Evolutionary conservation across 176 grass and related monocot genomes (phyloP), one percentile per base, ranked within the genome.

Genomic region (Oryza meyeriana): DNA sequence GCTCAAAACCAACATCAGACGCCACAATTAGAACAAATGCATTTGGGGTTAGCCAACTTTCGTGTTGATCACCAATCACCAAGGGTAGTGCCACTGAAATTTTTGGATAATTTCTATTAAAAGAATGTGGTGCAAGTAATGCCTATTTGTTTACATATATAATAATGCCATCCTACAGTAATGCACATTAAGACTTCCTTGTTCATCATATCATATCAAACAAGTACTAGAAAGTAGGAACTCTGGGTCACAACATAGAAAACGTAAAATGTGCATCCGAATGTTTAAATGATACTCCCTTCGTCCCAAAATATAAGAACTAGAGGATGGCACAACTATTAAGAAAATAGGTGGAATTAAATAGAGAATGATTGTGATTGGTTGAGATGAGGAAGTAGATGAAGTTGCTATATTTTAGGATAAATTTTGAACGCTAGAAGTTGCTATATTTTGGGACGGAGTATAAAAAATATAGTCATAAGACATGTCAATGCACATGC

Each of bases 81-180:
- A 81, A 57, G 58, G 9, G 20, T 7, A 47, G 1, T 81, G 16
- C 47, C 12, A 41, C 59, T 59, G 18, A 50, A 25, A 18, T 11
- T 41, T 17, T 72, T 48, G 26, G 41, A 28, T 28, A 31, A 78
- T 12, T 79, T 7, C 59, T 67, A 35, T 16, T 44, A 45, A 17
- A 64, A 78, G 59, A 78, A 64, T 65, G 26, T n/a, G n/a, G 68
- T 42, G 68, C 22, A 71, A 27, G 11, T 42, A 70, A 44, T 29
- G 65, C n/a, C 20, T 52, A 36, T 14, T 33, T 25, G 29, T 45
- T 48, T 31, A 38, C 42, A 31, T 17, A 20, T 59, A 30, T 74
- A 50, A 55, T 74, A n/a, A 55, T 2, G 2, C 71, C 3, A 74
- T 33, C 26, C 2, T 33, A 47, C 39, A 8, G 16, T 52, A 50